A percentile compares a stretch with the other conserved stretches of the same genome.
These are phyloP conservation scores for Solanum etuberosum DNA, from an alignment of 257 asterid genomes.

Conservation along the genomic window DNA sequence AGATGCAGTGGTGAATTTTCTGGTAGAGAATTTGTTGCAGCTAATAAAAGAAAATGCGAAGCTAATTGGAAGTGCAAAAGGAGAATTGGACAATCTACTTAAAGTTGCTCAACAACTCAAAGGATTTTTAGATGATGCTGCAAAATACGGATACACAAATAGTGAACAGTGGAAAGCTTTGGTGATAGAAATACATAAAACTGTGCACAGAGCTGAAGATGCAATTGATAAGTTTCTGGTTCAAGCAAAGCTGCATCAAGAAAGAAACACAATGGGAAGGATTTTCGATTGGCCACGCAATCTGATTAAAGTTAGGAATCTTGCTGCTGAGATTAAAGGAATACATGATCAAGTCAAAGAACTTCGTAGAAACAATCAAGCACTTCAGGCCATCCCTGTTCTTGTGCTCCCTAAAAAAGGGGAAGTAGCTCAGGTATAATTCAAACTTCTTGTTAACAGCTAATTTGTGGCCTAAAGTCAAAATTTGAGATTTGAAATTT, in stretches of 20 bases:
- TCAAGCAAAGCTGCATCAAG: not conserved
- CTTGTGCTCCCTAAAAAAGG: not conserved
- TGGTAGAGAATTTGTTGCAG: not conserved
- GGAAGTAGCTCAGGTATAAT: not conserved
- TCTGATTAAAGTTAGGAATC: not conserved
- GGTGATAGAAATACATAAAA: not conserved
- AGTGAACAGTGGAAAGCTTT: not conserved
- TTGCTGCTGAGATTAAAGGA: not conserved
- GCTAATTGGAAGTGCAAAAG: not conserved
- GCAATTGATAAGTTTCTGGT: not conserved
- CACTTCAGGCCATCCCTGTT: not conserved
- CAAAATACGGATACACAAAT: not conserved
- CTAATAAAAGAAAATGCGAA: not conserved
- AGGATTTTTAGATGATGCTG: not conserved
- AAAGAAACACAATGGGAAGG: not conserved
- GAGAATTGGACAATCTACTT: not conserved
- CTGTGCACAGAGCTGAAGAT: not conserved
- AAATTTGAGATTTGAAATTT: too few species aligned
- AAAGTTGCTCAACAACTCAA: not conserved
- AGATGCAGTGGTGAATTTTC: not conserved
- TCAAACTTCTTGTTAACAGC: too few species aligned
- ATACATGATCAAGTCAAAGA: not conserved
- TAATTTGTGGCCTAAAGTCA: too few species aligned
- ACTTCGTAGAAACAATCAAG: not conserved
- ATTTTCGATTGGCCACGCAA: fast-evolving